These are phyloP conservation scores for Fallopia convolvulus DNA, from an alignment of 148 eudicot species.

Conservation along the genomic window DNA sequence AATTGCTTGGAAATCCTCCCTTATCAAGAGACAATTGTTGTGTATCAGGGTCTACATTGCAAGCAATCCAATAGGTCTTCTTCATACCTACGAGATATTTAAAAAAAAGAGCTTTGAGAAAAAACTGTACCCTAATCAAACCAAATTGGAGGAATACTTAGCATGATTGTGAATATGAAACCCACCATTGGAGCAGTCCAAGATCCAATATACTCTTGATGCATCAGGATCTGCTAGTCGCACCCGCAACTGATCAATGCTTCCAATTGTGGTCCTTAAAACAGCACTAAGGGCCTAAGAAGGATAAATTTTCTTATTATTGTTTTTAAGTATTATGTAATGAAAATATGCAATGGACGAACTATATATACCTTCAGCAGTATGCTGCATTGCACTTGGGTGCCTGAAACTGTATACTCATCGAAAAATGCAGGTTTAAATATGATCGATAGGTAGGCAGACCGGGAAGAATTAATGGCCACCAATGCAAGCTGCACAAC, in stretches of 20 bases:
- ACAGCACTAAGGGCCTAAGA: slow-evolving; percentile 87
- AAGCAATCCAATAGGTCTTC: slow-evolving; percentile 80
- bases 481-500: slow-evolving; percentile 57
- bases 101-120: background rate
- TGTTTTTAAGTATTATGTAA: background rate
- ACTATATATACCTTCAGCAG: slow-evolving; percentile 65
- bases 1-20: slow-evolving; percentile 68
- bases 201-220: slow-evolving; percentile 75
- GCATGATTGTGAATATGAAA: background rate
- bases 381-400: slow-evolving; percentile 75
- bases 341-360: background rate
- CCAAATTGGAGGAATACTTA: background rate
- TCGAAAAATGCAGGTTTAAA: slow-evolving; percentile 83
- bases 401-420: slow-evolving; percentile 39
- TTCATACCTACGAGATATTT: slow-evolving; percentile 59
- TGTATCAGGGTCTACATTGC: slow-evolving; percentile 89
- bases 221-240: slow-evolving; percentile 59
- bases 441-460: slow-evolving; percentile 75
- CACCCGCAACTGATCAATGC: slow-evolving; percentile 64
- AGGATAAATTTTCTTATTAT: background rate
- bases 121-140: background rate
- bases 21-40: slow-evolving; percentile 84
- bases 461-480: slow-evolving; percentile 86
- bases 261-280: slow-evolving; percentile 70
- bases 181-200: slow-evolving; percentile 73